Evolutionary conservation across 2,329 filamentous ascomycete genomes (phyloP).

Genomic region (Neofusicoccum sp.): DNA sequence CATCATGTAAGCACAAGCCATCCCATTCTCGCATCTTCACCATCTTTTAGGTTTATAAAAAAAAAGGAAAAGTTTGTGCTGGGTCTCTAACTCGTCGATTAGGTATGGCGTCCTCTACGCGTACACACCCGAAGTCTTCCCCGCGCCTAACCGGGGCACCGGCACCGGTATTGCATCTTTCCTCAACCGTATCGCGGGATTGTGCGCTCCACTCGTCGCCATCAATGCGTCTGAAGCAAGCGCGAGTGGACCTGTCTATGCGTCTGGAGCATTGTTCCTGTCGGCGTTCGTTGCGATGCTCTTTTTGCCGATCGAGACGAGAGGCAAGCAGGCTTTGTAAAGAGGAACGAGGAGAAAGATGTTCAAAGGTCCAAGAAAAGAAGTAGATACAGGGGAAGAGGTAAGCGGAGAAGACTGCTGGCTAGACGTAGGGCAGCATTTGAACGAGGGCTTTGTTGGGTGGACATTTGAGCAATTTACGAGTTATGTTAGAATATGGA

Average conservation of each 20-base stretch:
- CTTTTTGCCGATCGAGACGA: slow-evolving; percentile 44
- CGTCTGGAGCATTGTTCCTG: slow-evolving; percentile 43
- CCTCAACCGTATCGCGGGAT: slow-evolving; percentile 65
- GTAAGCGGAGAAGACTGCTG: not conserved
- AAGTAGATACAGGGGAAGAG: not conserved
- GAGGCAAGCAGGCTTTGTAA: slow-evolving; percentile 43
- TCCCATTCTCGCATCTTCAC: not conserved
- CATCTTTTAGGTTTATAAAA: not conserved
- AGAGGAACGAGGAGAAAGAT: not conserved
- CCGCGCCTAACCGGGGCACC: slow-evolving; percentile 67
- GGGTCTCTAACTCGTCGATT: not conserved
- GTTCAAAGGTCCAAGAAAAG: not conserved
- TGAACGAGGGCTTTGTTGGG: no score
- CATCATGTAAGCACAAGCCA: slow-evolving; percentile 24
- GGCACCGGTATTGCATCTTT: slow-evolving; percentile 72
- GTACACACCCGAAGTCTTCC: slow-evolving; percentile 76
- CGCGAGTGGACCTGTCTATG: slow-evolving; percentile 44
- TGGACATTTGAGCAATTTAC: no score
- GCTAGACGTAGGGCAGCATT: no score
- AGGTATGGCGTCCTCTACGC: slow-evolving; percentile 70
- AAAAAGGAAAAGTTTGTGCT: no score
- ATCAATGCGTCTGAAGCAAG: slow-evolving; percentile 39
- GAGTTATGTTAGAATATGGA: no score
- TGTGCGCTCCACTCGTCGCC: slow-evolving; percentile 68
- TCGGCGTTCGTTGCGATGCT: slow-evolving; percentile 44